Evolutionary conservation across 2,329 filamentous ascomycete species (phyloP).

Genomic region (Pseudogymnoascus sp.): DNA sequence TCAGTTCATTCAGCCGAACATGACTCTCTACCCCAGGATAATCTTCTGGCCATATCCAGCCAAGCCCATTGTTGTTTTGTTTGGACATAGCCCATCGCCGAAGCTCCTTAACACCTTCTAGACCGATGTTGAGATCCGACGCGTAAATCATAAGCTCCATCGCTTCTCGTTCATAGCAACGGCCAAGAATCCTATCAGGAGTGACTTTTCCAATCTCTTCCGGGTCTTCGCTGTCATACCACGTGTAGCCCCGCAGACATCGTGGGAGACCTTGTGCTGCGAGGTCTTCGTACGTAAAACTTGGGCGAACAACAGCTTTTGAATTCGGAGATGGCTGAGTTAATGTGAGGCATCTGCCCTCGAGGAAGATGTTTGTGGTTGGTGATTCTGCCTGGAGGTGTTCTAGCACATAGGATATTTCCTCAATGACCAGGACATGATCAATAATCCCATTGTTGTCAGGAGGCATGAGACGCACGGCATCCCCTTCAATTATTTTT

Average conservation of each 20-base stretch:
- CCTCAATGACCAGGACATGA: neutral
- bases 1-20: neutral
- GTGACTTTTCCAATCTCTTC: neutral
- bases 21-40: neutral
- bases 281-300: neutral
- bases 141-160: slow-evolving; percentile 1
- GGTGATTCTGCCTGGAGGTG: neutral
- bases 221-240: slow-evolving; percentile 3
- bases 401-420: slow-evolving; percentile 1
- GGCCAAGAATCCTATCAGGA: neutral
- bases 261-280: neutral
- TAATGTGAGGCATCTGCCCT: slow-evolving; percentile 1
- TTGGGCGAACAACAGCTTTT: neutral
- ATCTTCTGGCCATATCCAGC: neutral
- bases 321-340: neutral
- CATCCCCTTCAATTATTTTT: slow-evolving; percentile 9
- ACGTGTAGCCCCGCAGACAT: slow-evolving; percentile 1
- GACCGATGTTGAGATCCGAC: slow-evolving; percentile 1
- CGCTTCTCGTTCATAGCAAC: neutral
- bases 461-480: neutral
- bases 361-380: neutral
- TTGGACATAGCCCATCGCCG: neutral
- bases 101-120: neutral
- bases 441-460: neutral
- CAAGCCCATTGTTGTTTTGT: neutral